Evolutionary conservation across 2,329 filamentous ascomycete species (phyloP).

Genomic region (Aspergillus clavatus): DNA sequence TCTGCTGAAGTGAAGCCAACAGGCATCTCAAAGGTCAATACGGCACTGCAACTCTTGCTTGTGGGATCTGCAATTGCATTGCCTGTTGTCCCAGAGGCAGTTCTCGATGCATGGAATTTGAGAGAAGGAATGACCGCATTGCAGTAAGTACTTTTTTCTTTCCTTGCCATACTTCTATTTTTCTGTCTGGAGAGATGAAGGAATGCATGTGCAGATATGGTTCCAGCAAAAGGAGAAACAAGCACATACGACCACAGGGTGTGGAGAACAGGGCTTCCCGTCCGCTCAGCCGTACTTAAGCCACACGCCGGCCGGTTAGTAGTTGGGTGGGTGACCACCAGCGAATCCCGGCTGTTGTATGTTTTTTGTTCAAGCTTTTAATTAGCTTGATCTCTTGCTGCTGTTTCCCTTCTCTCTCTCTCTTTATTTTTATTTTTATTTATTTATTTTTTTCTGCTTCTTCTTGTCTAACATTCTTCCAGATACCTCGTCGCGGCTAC

Average conservation of each 20-base stretch:
- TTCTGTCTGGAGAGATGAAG: constrained; percentile 1
- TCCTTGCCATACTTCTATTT: constrained; percentile 1
- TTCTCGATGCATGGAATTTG: constrained; percentile 50
- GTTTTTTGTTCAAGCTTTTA: constrained; percentile 26
- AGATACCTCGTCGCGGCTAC: constrained; percentile 83
- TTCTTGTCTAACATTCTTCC: constrained; percentile 23
- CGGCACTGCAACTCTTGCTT: constrained; percentile 80
- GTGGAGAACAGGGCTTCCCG: constrained; percentile 47
- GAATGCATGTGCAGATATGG: constrained; percentile 8
- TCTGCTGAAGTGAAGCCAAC: constrained; percentile 45
- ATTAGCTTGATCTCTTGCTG: constrained; percentile 6
- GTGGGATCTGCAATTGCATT: constrained; percentile 79
- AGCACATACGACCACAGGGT: constrained; percentile 44
- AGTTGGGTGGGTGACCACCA: constrained; percentile 48
- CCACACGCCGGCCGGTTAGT: constrained; percentile 46
- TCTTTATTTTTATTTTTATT: not conserved
- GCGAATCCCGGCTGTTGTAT: constrained; percentile 45
- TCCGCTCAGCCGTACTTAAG: constrained; percentile 48
- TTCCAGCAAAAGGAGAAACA: not conserved
- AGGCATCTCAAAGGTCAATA: constrained; percentile 65
- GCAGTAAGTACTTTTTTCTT: constrained; percentile 33
- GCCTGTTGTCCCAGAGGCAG: constrained; percentile 62
- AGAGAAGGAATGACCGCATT: constrained; percentile 56
- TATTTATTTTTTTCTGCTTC: not conserved
- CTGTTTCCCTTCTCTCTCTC: not conserved